Evolutionary conservation across 441 rosid genomes (phyloP).

Genomic region (Bocquillonia castaneifolia): DNA sequence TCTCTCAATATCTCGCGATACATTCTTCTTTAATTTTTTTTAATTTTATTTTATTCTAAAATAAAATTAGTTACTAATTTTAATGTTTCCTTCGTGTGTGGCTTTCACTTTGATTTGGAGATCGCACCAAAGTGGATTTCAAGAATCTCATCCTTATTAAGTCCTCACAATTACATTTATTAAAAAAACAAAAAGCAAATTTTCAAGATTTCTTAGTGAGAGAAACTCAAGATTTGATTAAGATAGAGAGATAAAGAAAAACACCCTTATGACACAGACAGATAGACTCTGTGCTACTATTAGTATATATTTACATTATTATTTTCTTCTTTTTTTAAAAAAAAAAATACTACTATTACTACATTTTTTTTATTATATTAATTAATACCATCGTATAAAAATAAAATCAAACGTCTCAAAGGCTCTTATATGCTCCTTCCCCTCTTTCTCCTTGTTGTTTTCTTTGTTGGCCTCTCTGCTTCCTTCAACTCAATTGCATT

Average conservation of each 20-base stretch:
- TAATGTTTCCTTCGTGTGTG: neutral
- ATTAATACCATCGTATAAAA: slow-evolving; percentile 26
- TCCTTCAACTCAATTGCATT: neutral
- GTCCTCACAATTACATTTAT: neutral
- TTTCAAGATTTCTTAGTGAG: slow-evolving; percentile 37
- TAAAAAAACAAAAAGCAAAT: slow-evolving; percentile 27
- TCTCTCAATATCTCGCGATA: slow-evolving; percentile 14
- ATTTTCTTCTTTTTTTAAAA: too few relatives aligned
- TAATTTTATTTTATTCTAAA: neutral
- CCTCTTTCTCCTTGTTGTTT: neutral
- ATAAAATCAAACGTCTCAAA: neutral
- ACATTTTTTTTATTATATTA: slow-evolving; percentile 4
- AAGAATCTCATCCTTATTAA: slow-evolving; percentile 37
- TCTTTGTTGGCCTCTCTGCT: slow-evolving; percentile 13
- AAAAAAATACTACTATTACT: neutral
- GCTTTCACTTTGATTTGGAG: slow-evolving; percentile 24
- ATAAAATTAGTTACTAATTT: too few relatives aligned
- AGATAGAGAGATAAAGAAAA: slow-evolving; percentile 25
- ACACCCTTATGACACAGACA: too few relatives aligned
- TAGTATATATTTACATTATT: too few relatives aligned
- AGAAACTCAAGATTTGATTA: slow-evolving; percentile 41
- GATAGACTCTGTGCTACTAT: too few relatives aligned
- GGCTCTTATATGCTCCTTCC: too few relatives aligned
- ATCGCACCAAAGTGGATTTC: slow-evolving; percentile 43
- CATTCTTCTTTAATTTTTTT: neutral